These are phyloP conservation scores for Corylus heterophylla DNA, from an alignment of 306 rosid genomes.

Conservation along the genomic window DNA sequence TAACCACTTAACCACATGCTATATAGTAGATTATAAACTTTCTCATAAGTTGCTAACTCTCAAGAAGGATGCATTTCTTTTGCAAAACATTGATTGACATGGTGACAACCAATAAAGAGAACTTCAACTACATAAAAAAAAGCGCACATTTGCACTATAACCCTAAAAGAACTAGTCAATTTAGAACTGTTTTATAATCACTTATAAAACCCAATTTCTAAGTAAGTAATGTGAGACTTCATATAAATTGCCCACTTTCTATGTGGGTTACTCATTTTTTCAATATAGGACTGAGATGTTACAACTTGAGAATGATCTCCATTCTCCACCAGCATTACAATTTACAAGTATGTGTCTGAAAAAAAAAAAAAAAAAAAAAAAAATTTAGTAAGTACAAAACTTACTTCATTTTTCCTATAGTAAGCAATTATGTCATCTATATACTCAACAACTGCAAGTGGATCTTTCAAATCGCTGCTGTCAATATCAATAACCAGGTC, in stretches of 20 bases:
- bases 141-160: too few relatives aligned
- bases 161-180: too few relatives aligned
- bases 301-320: too few relatives aligned
- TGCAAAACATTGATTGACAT: background rate
- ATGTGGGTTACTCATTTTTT: too few relatives aligned
- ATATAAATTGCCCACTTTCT: too few relatives aligned
- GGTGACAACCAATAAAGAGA: background rate
- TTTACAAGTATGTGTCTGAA: background rate
- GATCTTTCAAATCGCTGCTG: constrained; percentile 27
- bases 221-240: too few relatives aligned
- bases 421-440: constrained; percentile 32
- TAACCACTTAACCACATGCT: background rate
- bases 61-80: background rate
- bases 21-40: background rate
- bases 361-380: too few relatives aligned
- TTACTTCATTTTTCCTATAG: constrained; percentile 36
- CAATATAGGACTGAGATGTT: too few relatives aligned
- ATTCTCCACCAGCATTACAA: too few relatives aligned
- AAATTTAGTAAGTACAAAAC: background rate
- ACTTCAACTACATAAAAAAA: background rate
- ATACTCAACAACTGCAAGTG: constrained; percentile 49
- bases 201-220: too few relatives aligned
- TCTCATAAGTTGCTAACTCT: background rate
- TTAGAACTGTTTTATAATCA: too few relatives aligned
- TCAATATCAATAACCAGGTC: constrained; percentile 45